These are phyloP conservation scores for Bathelium albidoporum DNA, from an alignment of 495 filamentous ascomycete genomes.

Conservation along the genomic window DNA sequence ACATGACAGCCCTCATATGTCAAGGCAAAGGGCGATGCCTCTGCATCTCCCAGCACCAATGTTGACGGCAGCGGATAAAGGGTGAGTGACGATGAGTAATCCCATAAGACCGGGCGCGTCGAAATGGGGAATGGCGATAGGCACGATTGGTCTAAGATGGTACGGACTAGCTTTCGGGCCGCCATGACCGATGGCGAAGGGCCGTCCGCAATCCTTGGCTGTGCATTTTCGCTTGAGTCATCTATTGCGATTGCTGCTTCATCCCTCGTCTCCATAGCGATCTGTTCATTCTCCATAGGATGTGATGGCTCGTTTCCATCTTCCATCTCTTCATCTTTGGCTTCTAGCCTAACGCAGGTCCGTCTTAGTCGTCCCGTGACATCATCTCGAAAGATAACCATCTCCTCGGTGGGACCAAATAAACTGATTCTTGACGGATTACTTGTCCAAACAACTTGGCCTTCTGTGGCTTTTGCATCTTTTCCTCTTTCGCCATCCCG, in stretches of 20 bases:
- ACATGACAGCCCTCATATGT: constrained; percentile 94
- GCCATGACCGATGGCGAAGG: background rate
- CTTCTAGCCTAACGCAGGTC: constrained; percentile 54
- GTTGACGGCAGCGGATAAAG: constrained; percentile 83
- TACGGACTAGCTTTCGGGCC: constrained; percentile 77
- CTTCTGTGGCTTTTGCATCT: constrained; percentile 36
- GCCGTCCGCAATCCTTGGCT: background rate
- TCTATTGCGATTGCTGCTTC: constrained; percentile 11
- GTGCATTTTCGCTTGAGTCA: background rate
- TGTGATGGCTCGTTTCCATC: constrained; percentile 7
- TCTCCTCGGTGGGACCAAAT: constrained; percentile 77
- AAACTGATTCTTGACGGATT: constrained; percentile 73
- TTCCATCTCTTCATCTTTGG: constrained; percentile 44
- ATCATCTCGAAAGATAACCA: constrained; percentile 79
- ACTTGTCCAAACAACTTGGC: constrained; percentile 74
- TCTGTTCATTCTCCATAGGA: background rate
- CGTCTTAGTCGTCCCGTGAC: constrained; percentile 66
- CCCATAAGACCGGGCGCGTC: constrained; percentile 76
- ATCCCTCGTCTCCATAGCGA: background rate
- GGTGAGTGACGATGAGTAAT: constrained; percentile 59
- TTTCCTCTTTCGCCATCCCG: constrained; percentile 43
- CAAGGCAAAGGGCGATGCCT: constrained; percentile 67
- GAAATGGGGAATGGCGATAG: constrained; percentile 74
- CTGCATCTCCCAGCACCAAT: constrained; percentile 69
- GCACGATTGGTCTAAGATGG: constrained; percentile 83